Base-by-base conservation (phyloP, 805 yeast genomes). In the Lipomyces spencermartinsiae region DNA sequence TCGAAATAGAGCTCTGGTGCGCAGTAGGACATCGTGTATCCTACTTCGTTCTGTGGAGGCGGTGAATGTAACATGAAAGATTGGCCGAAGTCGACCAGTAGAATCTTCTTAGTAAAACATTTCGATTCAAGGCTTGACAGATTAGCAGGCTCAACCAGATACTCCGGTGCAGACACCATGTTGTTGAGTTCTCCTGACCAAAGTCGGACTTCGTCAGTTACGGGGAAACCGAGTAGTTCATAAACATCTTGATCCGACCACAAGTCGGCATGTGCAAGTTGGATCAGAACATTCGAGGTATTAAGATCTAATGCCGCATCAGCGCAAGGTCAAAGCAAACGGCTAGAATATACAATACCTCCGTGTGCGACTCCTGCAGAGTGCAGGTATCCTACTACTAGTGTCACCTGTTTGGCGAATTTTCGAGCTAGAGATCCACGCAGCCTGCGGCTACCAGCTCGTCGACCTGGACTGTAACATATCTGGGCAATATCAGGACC, bases 111-210 rank as follows among this genome's bases (percentile, higher is more conserved):
- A 19, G 56, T 19, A 22, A 53, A 22, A 33, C 56, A 53, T 9
- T 53, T 53, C 4, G 33, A 22, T 22, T 53, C 56, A 9, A 59
- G 80, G 81, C 58, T 66, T 64, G 12, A 80, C 79, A 56, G 63
- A 16, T 51, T 65, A 10, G 61, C 69, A 16, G 31, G 35, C 34
- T 33, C 67, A 59, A 37, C 73, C 31, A 59, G 72, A 37, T 64
- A 57, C 14, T 65, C 68, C 16, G 54, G 62, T 10, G 77, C 78
- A 69, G 72, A 73, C 16, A 75, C 83, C 0, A 46, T 81, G 19
- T 75, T 5, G 80, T 85, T 22, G 77, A 87, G 37, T 59, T 82
- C n/a, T 63, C 78, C 1, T 81, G 88, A 34, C 76, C 85, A 1
- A 74, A 74, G 1, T 78, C 83, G 64, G 87, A 85, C 0, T 77